These are phyloP conservation scores for Xylaria arbuscula DNA, from an alignment of 2,329 filamentous ascomycete genomes.

Conservation along the genomic window DNA sequence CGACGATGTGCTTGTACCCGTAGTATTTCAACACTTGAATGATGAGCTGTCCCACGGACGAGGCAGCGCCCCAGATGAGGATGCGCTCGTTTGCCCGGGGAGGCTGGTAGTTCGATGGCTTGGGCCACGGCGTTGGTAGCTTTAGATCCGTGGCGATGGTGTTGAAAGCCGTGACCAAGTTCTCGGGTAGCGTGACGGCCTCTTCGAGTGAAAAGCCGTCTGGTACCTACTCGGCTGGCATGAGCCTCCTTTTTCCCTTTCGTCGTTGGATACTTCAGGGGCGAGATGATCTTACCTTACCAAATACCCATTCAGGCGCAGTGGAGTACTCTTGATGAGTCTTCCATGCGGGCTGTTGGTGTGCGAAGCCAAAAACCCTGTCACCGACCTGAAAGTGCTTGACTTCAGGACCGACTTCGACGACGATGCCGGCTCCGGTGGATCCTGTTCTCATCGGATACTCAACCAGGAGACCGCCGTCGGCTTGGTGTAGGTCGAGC, in stretches of 20 bases:
- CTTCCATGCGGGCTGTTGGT: constrained; percentile 59
- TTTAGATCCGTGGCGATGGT: constrained; percentile 62
- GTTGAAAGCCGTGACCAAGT: constrained; percentile 70
- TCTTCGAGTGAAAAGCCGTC: constrained; percentile 43
- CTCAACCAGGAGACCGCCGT: constrained; percentile 66
- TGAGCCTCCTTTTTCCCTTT: background rate
- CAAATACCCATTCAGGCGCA: constrained; percentile 61
- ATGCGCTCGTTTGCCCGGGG: constrained; percentile 54
- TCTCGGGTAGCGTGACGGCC: constrained; percentile 62
- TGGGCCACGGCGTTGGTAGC: constrained; percentile 68
- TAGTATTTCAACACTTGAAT: constrained; percentile 64
- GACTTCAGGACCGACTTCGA: constrained; percentile 59
- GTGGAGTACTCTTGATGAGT: constrained; percentile 68
- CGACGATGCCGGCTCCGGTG: constrained; percentile 63
- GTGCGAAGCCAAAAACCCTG: constrained; percentile 66
- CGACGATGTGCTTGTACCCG: constrained; percentile 64
- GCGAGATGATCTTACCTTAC: constrained; percentile 48
- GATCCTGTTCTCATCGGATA: constrained; percentile 63
- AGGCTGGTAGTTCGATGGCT: constrained; percentile 55
- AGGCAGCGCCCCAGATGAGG: constrained; percentile 64
- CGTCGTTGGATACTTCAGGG: background rate
- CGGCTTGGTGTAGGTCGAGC: constrained; percentile 70
- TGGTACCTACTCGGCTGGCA: constrained; percentile 38
- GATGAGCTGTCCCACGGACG: constrained; percentile 62
- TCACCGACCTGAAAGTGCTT: constrained; percentile 63